phyloP scores from a whole-genome alignment of 1,284 basidiomycete genomes.

The Ganoderma boninense region DNA sequence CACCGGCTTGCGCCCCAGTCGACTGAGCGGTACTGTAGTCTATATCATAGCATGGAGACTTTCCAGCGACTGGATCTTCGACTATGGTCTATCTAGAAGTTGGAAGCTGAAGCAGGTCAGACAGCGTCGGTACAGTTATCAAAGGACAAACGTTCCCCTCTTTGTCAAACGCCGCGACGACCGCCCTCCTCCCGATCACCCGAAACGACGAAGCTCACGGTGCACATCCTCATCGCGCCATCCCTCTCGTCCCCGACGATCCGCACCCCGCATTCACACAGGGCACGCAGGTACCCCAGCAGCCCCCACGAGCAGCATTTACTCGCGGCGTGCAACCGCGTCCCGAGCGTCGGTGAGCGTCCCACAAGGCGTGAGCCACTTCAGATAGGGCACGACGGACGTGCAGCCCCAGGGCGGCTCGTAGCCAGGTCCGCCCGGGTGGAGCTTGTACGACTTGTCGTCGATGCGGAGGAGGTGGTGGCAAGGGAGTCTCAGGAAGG shows the following conservation, averaged over 20 bases:
- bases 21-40: too few species aligned
- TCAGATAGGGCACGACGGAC: slow-evolving; percentile 70
- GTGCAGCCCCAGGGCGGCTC: slow-evolving; percentile 71
- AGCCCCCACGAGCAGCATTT: slow-evolving; percentile 50
- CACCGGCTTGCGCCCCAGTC: too few species aligned
- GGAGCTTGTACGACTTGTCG: slow-evolving; percentile 65
- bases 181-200: slow-evolving; percentile 62
- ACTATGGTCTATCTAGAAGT: too few species aligned
- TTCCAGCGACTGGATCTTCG: too few species aligned
- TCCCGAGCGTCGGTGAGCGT: slow-evolving; percentile 58
- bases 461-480: slow-evolving; percentile 75
- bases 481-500: slow-evolving; percentile 67
- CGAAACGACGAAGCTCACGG: slow-evolving; percentile 75
- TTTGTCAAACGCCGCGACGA: slow-evolving; percentile 71
- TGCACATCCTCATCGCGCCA: slow-evolving; percentile 63
- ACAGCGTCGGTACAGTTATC: background rate
- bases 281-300: slow-evolving; percentile 50
- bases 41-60: too few species aligned
- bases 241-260: slow-evolving; percentile 68
- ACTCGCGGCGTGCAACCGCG: slow-evolving; percentile 56
- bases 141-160: slow-evolving; percentile 63
- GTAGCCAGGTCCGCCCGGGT: slow-evolving; percentile 78
- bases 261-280: slow-evolving; percentile 63
- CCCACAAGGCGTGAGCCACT: slow-evolving; percentile 59
- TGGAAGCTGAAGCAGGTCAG: too few species aligned